Evolutionary conservation across 306 rosid genomes (phyloP).

Genomic region (Quercus bicolor): DNA sequence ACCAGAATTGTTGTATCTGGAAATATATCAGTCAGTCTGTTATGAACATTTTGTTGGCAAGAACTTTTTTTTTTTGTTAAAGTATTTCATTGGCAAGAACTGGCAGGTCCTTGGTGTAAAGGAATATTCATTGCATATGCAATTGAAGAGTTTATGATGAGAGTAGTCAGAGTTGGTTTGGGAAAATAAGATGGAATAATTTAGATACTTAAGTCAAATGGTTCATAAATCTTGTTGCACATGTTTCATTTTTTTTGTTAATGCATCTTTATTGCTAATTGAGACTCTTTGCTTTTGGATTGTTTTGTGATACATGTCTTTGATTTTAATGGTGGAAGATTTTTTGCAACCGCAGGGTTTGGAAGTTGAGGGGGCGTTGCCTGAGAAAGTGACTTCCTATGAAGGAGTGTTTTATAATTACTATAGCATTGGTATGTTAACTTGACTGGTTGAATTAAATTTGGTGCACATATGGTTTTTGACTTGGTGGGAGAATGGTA

Average conservation of each 20-base stretch:
- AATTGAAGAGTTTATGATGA: neutral
- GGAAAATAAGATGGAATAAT: too few species aligned
- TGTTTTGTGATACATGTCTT: slow-evolving; percentile 4
- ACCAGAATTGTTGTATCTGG: neutral
- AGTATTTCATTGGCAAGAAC: neutral
- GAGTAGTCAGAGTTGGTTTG: too few species aligned
- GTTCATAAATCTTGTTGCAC: too few species aligned
- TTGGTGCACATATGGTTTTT: slow-evolving; percentile 9
- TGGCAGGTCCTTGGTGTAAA: neutral
- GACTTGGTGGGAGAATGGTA: slow-evolving; percentile 7
- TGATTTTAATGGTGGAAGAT: slow-evolving; percentile 11
- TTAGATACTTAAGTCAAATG: too few species aligned
- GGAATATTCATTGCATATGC: neutral
- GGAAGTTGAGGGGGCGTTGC: slow-evolving; percentile 60
- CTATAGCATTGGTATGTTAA: slow-evolving; percentile 81
- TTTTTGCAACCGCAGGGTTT: slow-evolving; percentile 53
- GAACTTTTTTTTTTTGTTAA: neutral
- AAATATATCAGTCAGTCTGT: neutral
- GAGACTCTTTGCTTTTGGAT: neutral
- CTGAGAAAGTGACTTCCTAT: slow-evolving; percentile 61
- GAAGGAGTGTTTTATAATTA: slow-evolving; percentile 96
- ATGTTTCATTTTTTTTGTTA: neutral
- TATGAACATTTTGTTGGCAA: neutral
- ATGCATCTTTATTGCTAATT: neutral
- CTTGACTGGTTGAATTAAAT: slow-evolving; percentile 3